Base-by-base conservation (phyloP, 176 grass and related monocot genomes). In the Avena atlantica region DNA sequence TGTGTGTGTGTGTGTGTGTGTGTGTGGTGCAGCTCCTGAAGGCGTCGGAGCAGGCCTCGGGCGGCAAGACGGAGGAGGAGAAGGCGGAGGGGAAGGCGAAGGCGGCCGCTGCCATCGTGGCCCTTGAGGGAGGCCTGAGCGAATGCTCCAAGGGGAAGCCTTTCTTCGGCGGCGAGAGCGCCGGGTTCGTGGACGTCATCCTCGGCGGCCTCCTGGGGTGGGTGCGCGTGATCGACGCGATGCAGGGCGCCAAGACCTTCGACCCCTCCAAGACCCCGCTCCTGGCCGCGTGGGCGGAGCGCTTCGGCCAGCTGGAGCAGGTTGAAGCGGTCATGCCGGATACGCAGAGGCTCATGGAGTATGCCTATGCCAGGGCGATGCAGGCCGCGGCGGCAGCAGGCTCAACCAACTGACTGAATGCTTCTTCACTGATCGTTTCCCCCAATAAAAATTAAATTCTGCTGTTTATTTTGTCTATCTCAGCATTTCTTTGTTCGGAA, bases 231-330 rank as follows among this genome's bases (percentile, higher is more conserved):
- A 4, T 48, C 2, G 45, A 74, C 5, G 71, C 6, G 44, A 73
- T 74, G 71, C 6, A 24, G 45, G 45, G 71, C 20, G 44, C 49
- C n/a, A 23, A 74, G 71, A 50, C 71, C 71, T 74, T 50, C 11
- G 71, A 74, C 71, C 45, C n/a, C 11, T 49, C 71, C n/a, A 50
- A 0, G 5, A 74, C 44, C 2, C 71, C 71, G 71, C 45, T 74
- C 6, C 44, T 74, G 44, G 71, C 45, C n/a, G 71, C 71, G 6
- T 74, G 71, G 71, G 44, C 12, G 44, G 71, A 74, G 71, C 71
- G 45, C 71, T 74, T 74, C 71, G 21, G 71, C 45, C 2, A 48
- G 14, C 45, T 74, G 44, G 71, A 74, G n/a, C 2, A 48, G n/a
- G 71, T 74, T 13, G n/a, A 24, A 48, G 44, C 45, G 21, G 71